Evolutionary conservation across 192 early-diverging fungal species (phyloP).

Genomic region (Glomus cerebriforme): DNA sequence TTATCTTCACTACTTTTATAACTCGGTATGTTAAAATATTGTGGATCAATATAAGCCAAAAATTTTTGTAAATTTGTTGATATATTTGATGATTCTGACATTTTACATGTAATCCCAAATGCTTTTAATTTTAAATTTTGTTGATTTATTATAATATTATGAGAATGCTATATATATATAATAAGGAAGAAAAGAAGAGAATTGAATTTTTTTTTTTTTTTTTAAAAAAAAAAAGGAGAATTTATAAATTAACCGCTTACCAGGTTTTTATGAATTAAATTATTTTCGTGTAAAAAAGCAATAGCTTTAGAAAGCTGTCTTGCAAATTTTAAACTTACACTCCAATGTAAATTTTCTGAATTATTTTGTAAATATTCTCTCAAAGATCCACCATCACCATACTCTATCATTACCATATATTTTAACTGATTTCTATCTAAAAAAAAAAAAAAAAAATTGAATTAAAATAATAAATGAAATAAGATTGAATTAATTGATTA

Average conservation of each 20-base stretch:
- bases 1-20: background rate
- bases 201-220: no score
- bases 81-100: background rate
- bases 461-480: no score
- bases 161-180: background rate
- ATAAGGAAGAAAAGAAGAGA: no score
- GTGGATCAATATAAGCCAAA: background rate
- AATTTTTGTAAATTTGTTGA: background rate
- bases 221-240: no score
- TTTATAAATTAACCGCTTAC: background rate
- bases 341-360: background rate
- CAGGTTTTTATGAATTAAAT: background rate
- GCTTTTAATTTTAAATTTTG: background rate
- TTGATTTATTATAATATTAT: background rate
- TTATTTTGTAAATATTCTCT: background rate
- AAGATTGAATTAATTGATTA: no score
- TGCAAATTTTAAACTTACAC: background rate
- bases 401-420: background rate
- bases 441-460: background rate
- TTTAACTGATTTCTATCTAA: background rate
- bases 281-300: background rate
- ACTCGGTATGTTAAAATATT: background rate
- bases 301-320: background rate
- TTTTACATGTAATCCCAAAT: background rate
- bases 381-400: background rate